Evolutionary conservation across 2,329 filamentous ascomycete genomes (phyloP).

Genomic region (Arthrobotrys sinensis): DNA sequence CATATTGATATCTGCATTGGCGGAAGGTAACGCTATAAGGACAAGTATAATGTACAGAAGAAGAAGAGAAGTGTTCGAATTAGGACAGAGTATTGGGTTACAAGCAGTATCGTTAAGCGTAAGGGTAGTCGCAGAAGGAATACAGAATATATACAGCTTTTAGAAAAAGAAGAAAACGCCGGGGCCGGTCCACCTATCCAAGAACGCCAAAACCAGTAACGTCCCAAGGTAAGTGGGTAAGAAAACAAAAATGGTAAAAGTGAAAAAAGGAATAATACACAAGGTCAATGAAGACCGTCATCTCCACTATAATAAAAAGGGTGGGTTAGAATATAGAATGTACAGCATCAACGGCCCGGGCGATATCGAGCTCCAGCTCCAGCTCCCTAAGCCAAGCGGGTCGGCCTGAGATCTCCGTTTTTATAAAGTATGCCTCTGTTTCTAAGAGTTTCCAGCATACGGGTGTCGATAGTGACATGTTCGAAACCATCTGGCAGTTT

Average conservation of each 20-base stretch:
- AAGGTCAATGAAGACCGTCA: background rate
- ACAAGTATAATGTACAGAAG: conserved; percentile 33
- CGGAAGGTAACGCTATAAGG: conserved; percentile 5
- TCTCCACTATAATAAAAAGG: background rate
- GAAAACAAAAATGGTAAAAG: background rate
- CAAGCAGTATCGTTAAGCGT: conserved; percentile 19
- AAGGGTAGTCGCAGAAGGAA: background rate
- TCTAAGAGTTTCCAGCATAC: background rate
- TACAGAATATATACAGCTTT: background rate
- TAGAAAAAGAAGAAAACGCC: conserved; percentile 11
- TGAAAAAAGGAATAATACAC: background rate
- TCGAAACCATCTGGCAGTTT: conserved; percentile 29
- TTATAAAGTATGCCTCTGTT: conserved; percentile 18
- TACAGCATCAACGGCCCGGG: background rate
- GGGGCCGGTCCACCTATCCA: conserved; percentile 8
- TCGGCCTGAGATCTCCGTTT: conserved; percentile 7
- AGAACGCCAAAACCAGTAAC: conserved; percentile 16
- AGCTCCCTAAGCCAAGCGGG: background rate
- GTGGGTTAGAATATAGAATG: background rate
- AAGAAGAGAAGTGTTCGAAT: conserved; percentile 36
- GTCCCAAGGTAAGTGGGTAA: background rate
- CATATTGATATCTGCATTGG: background rate
- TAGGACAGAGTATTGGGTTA: background rate
- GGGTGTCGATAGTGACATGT: conserved; percentile 13
- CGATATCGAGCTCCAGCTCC: background rate